Base-by-base conservation (phyloP, 495 filamentous ascomycete genomes). In the Staphylotrichum tortipilum region DNA sequence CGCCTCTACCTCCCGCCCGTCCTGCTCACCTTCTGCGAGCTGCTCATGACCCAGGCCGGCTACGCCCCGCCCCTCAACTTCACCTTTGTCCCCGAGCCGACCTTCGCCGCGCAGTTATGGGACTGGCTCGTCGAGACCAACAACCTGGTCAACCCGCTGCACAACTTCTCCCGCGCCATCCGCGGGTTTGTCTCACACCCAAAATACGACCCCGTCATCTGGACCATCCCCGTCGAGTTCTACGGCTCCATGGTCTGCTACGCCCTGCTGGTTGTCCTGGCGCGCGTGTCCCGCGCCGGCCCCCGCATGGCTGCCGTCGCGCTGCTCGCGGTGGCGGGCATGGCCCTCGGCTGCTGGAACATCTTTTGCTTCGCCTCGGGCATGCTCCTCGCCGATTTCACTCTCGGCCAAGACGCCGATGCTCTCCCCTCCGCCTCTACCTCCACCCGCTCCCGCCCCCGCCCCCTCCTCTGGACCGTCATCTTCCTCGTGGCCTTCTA, bases 101-200 rank as follows among this genome's bases (percentile, higher is more conserved):
- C 44, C 38, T 39, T 44, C 28, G 12, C 7, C 9, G 45, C 33
- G 7, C 52, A 54, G 45, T 24, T 54, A 31, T 65, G 79, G 35
- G 19, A 37, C 35, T 37, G 35, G 35, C 15, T 37, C 15, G 35
- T 37, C 35, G 17, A 19, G 5, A 8, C 35, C 7, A 5, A 7
- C 6, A 8, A 21, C 14, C 19, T 18, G 15, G 18, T 37, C 35
- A 37, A 37, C 35, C 35, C 35, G n/a, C 19, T 37, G 15, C 35
- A 8, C 35, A 37, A 37, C 35, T n/a, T 28, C n/a, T n/a, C n/a
- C n/a, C n/a, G n/a, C n/a, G n/a, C n/a, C n/a, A n/a, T n/a, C n/a
- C n/a, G n/a, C n/a, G n/a, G n/a, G n/a, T n/a, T n/a, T n/a, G n/a
- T n/a, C n/a, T n/a, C n/a, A n/a, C n/a, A n/a, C n/a, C n/a, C n/a